phyloP scores from a whole-genome alignment of 2,329 filamentous ascomycete species.

The Colletotrichum sp. region DNA sequence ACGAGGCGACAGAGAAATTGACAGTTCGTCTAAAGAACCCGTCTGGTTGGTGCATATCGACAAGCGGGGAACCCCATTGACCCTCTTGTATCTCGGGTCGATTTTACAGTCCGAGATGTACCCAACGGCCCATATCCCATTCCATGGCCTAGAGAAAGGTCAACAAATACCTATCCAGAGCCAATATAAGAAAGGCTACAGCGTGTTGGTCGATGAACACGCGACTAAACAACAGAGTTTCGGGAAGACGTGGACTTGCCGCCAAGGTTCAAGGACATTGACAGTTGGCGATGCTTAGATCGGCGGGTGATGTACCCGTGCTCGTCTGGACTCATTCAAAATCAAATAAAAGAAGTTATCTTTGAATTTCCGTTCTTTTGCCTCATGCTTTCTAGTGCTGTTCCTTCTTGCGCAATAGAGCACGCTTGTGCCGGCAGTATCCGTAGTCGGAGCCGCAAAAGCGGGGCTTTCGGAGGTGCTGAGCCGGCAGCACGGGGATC shows the following conservation, averaged over 20 bases:
- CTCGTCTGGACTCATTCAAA: neutral
- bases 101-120: neutral
- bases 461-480: neutral
- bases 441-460: neutral
- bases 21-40: neutral
- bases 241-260: neutral
- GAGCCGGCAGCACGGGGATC: neutral
- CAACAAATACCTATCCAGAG: neutral
- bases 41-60: neutral
- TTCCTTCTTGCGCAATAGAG: neutral
- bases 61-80: neutral
- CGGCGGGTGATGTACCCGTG: neutral
- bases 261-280: neutral
- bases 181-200: neutral
- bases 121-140: neutral
- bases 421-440: neutral
- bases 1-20: neutral
- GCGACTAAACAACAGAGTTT: neutral
- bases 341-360: neutral
- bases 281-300: neutral
- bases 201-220: neutral
- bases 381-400: neutral
- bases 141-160: neutral
- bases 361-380: too few relatives aligned
- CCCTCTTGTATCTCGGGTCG: neutral